Base-by-base conservation (phyloP, 768 basidiomycete genomes). In the Mycena galopus region DNA sequence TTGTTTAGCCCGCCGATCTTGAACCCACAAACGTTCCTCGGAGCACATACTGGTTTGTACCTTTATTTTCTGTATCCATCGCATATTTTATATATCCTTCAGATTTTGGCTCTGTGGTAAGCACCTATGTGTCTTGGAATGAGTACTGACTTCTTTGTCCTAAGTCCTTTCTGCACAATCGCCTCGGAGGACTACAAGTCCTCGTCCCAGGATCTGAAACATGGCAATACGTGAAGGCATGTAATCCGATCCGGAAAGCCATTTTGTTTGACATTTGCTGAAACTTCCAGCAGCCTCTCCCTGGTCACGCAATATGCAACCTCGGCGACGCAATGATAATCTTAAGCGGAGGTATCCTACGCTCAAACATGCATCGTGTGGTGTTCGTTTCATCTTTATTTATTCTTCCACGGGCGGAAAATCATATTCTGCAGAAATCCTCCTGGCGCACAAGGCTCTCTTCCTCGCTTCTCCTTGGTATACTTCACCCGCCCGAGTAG, bases 401-500 rank as follows among this genome's bases (percentile, higher is more conserved):
- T 35, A 39, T 25, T 25, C 23, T 2, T 23, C n/a, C n/a, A n/a
- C n/a, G n/a, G n/a, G n/a, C n/a, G n/a, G n/a, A n/a, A n/a, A 8
- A 37, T 16, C 35, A 33, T 12, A 16, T 59, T 39, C 30, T 56
- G 32, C 55, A 82, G 81, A 12, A 86, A 88, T 11, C 88, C 91
- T 0, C 91, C 91, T 0, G 86, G 87, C 10, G 79, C 77, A 5
- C 91, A 92, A 78, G 81, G 77, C 6, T 75, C 81, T 16, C 78
- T 83, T 59, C 86, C 86, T 50, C 82, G 90, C 8, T 91, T 87
- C 86, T 91, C 90, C 14, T 81, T 91, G 19, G 90, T 90, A 0
- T 92, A 87, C 79, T 91, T 92, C 80, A 88, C 86, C 1, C 85
- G 91, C 33, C 90, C 90, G 0, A 86, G 84, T 1, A 84, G 89